These are phyloP conservation scores for Dentiscutata heterogama DNA, from an alignment of 371 early-diverging fungal genomes.

Conservation along the genomic window DNA sequence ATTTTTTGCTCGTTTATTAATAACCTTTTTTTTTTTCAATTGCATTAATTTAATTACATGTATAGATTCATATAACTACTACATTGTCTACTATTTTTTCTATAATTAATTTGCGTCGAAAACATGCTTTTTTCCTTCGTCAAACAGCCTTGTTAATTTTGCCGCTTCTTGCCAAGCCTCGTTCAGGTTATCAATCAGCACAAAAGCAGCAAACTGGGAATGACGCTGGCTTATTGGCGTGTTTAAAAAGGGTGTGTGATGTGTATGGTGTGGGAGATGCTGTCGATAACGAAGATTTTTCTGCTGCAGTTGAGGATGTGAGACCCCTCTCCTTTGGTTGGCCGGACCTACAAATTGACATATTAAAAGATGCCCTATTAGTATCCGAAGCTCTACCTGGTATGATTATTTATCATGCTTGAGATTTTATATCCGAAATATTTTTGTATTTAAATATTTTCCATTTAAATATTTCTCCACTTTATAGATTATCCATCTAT, in stretches of 20 bases:
- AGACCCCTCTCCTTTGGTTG: constrained; percentile 67
- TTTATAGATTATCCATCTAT: constrained; percentile 67
- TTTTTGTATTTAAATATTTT: constrained; percentile 1
- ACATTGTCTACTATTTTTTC: constrained; percentile 70
- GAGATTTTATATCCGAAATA: not conserved
- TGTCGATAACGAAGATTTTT: constrained; percentile 49
- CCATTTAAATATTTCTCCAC: constrained; percentile 9
- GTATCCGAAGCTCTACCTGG: constrained; percentile 80
- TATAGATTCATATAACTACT: constrained; percentile 67
- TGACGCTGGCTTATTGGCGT: constrained; percentile 72
- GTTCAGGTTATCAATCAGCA: constrained; percentile 49
- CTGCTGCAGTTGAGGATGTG: constrained; percentile 48
- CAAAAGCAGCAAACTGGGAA: constrained; percentile 50
- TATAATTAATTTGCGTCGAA: constrained; percentile 71
- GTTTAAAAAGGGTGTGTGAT: constrained; percentile 73
- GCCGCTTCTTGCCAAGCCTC: constrained; percentile 64
- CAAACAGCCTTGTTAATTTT: constrained; percentile 69
- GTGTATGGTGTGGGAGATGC: constrained; percentile 71
- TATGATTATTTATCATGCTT: constrained; percentile 47
- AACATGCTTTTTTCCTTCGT: constrained; percentile 80
- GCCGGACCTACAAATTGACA: constrained; percentile 81
- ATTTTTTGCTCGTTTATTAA: not conserved
- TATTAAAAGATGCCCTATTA: constrained; percentile 79
- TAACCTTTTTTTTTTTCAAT: not conserved
- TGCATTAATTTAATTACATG: not conserved